Percentiles rank a stretch among this genome's conserved stretches.
Evolutionary conservation across 1,284 basidiomycete genomes (phyloP).

Genomic region (Pterula multifida): DNA sequence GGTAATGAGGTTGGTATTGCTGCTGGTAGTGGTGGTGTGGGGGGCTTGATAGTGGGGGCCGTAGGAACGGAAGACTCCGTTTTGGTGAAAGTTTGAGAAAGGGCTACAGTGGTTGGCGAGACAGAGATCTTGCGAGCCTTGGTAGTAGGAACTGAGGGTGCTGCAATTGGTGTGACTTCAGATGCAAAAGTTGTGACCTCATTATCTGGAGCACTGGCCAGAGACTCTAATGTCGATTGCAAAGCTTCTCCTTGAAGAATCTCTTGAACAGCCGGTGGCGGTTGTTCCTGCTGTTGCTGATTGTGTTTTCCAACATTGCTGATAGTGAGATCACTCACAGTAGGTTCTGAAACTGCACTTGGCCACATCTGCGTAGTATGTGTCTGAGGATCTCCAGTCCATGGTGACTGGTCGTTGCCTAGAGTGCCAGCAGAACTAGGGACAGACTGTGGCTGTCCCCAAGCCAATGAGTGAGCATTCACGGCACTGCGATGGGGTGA

Average conservation of each 20-base stretch:
- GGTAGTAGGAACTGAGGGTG: neutral
- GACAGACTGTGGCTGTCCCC: neutral
- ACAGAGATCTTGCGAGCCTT: slow-evolving; percentile 10
- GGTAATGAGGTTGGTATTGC: slow-evolving; percentile 21
- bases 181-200: slow-evolving; percentile 8
- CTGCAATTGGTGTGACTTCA: slow-evolving; percentile 13
- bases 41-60: slow-evolving; percentile 5
- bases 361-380: neutral
- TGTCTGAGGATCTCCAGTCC: neutral
- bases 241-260: slow-evolving; percentile 6
- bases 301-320: slow-evolving; percentile 50
- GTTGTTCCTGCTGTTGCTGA: slow-evolving; percentile 27
- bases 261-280: slow-evolving; percentile 11
- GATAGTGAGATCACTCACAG: slow-evolving; percentile 33
- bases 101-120: slow-evolving; percentile 13
- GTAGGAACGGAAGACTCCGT: slow-evolving; percentile 2
- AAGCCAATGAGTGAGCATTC: neutral
- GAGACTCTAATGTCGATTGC: slow-evolving; percentile 3
- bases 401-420: neutral
- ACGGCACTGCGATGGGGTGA: neutral
- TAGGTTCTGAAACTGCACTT: neutral
- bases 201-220: neutral
- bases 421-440: neutral
- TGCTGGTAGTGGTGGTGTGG: slow-evolving; percentile 16
- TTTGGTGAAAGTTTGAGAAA: slow-evolving; percentile 11